A percentile compares a stretch with the other conserved stretches of the same genome.
Evolutionary conservation across 2,329 filamentous ascomycete species (phyloP).

Genomic region (Colletotrichum horii): DNA sequence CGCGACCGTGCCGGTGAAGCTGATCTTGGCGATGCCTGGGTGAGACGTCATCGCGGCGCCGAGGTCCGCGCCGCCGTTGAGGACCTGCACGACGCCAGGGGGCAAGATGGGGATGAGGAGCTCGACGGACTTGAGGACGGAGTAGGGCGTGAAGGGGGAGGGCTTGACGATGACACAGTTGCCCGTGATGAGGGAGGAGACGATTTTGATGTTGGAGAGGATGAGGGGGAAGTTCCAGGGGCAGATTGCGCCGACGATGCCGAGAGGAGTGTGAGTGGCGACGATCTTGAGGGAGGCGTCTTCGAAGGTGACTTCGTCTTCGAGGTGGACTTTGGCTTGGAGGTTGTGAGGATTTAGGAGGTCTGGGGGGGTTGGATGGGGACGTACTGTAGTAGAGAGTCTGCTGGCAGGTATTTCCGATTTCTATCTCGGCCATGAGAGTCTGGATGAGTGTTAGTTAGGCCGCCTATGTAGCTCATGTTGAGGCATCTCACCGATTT

Average conservation of each 20-base stretch:
- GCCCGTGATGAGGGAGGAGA: conserved; percentile 53
- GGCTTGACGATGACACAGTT: conserved; percentile 56
- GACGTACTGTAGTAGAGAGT: conserved; percentile 40
- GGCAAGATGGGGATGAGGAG: conserved; percentile 54
- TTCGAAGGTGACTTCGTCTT: conserved; percentile 53
- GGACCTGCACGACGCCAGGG: conserved; percentile 59
- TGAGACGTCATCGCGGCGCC: conserved; percentile 61
- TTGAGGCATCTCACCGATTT: conserved; percentile 45
- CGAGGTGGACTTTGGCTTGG: conserved; percentile 39
- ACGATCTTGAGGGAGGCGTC: conserved; percentile 45
- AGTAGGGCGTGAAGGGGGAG: conserved; percentile 61
- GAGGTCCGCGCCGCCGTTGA: conserved; percentile 59
- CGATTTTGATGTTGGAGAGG: conserved; percentile 55
- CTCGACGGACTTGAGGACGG: conserved; percentile 56
- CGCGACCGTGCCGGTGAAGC: conserved; percentile 60
- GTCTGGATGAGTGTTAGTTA: neutral
- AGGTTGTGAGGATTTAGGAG: neutral
- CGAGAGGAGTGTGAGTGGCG: conserved; percentile 50
- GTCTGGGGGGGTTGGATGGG: rapidly evolving
- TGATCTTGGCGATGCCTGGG: conserved; percentile 59
- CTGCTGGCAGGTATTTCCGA: conserved; percentile 40
- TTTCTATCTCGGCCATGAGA: conserved; percentile 41
- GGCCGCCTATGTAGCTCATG: rapidly evolving
- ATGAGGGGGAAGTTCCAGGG: conserved; percentile 65
- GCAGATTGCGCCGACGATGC: conserved; percentile 59